Evolutionary conservation across 139 green algal genomes (phyloP), one percentile per base, ranked within the genome.

Genomic region (Chlorella sp.): DNA sequence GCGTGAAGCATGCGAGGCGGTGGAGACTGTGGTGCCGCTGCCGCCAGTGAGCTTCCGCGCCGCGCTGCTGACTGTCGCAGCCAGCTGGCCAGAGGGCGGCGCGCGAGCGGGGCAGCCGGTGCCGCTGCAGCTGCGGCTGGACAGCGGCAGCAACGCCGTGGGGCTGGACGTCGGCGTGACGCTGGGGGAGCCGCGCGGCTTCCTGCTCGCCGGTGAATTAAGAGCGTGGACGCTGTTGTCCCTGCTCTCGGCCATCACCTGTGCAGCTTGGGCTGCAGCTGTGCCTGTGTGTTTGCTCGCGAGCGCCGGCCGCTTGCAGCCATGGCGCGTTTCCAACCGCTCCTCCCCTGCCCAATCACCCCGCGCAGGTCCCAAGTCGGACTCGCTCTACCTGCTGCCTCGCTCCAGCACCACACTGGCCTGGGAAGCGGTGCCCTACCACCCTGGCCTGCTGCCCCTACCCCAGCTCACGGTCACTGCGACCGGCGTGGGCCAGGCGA

Each of bases 171-270:
- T 78, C 3, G 48, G 17, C 1, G 45, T 77, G 12, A 36, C 25
- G 15, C 43, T 82, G 51, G 46, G 58, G 21, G 77, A 82, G 17
- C 55, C 69, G 11, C 77, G 63, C 29, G 77, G 77, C 41, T 78
- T 64, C 53, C 38, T 82, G 58, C 35, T 82, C 12, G 68, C 77
- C 8, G 77, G 74, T 79, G 73, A 38, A 62, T 8, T 5, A 9
- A 15, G 62, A 27, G 8, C 7, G 8, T 2, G 3, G 21, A 17
- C 8, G 23, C 40, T 36, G 4, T 23, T 21, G 23, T 53, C 23
- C 40, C 19, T 58, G 41, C 41, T 70, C 25, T 3, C n/a, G 7
- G 7, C 1, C 41, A 58, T 25, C 40, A 17, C 6, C 19, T 38
- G 9, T 53, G 51, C 17, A 3, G 21, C 2, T 23, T 3, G 33